Percentiles rank a stretch among this genome's conserved stretches.
Conservation (phyloP, 1,284 basidiomycete species). For the Ganoderma boninense region DNA sequence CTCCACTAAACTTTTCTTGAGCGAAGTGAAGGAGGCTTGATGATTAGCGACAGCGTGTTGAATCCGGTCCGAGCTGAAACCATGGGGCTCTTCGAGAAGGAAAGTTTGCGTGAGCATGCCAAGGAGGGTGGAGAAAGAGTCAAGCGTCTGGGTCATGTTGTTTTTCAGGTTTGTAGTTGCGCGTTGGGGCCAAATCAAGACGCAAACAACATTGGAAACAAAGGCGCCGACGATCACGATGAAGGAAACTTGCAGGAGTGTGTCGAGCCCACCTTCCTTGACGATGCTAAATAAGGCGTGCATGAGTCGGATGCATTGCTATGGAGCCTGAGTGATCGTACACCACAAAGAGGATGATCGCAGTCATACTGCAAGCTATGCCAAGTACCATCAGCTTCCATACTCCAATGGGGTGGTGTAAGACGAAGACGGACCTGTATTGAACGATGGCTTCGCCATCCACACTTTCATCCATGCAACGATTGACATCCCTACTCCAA, state of each 20-base stretch:
- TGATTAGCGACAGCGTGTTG: slow-evolving; percentile 83
- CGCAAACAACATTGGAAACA: slow-evolving; percentile 88
- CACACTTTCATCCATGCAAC: slow-evolving; percentile 91
- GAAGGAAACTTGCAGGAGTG: slow-evolving; percentile 76
- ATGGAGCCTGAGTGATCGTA: slow-evolving; percentile 46
- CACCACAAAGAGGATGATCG: slow-evolving; percentile 89
- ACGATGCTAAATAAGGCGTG: slow-evolving; percentile 63
- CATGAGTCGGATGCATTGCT: slow-evolving; percentile 14
- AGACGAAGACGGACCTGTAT: slow-evolving; percentile 70
- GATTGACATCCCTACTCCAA: slow-evolving; percentile 83
- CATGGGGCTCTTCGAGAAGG: slow-evolving; percentile 77
- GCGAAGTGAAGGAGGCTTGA: slow-evolving; percentile 85
- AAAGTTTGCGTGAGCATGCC: slow-evolving; percentile 85
- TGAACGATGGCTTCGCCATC: slow-evolving; percentile 91
- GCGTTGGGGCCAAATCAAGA: slow-evolving; percentile 83
- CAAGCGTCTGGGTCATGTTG: slow-evolving; percentile 86
- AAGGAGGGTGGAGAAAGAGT: slow-evolving; percentile 88
- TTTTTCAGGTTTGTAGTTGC: slow-evolving; percentile 86
- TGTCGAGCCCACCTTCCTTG: slow-evolving; percentile 88
- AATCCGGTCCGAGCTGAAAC: slow-evolving; percentile 66
- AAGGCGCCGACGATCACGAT: slow-evolving; percentile 82
- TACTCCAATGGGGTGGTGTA: neutral
- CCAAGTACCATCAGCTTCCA: slow-evolving; percentile 11
- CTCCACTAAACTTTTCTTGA: slow-evolving; percentile 85
- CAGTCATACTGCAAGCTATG: slow-evolving; percentile 89